These are phyloP conservation scores for Emydomyces testavorans DNA, from an alignment of 2,329 filamentous ascomycete species.

Conservation along the genomic window DNA sequence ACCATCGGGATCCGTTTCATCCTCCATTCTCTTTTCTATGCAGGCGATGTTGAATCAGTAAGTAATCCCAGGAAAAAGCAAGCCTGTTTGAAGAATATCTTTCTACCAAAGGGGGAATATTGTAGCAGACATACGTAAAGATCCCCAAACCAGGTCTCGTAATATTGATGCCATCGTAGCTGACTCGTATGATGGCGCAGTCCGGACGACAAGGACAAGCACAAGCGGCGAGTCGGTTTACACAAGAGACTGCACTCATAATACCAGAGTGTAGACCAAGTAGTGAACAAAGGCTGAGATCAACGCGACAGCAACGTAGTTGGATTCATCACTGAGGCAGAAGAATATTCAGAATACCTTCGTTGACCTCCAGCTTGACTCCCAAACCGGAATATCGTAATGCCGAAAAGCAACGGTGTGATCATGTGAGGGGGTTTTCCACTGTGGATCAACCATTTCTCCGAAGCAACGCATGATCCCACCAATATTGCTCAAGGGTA, in stretches of 20 bases:
- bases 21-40: conserved; percentile 16
- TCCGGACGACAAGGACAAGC: conserved; percentile 19
- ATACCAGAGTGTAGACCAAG: conserved; percentile 16
- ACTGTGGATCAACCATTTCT: too few relatives aligned
- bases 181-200: conserved; percentile 3
- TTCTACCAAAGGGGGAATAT: not conserved
- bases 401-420: too few relatives aligned
- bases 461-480: too few relatives aligned
- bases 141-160: conserved; percentile 26
- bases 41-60: not conserved
- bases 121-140: conserved; percentile 27
- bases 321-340: not conserved
- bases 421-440: too few relatives aligned
- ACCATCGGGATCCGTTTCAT: conserved; percentile 18
- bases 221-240: conserved; percentile 27
- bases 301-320: not conserved
- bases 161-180: conserved; percentile 28
- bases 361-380: too few relatives aligned
- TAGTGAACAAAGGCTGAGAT: not conserved
- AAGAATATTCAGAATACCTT: too few relatives aligned
- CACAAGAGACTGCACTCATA: conserved; percentile 29
- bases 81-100: not conserved
- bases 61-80: not conserved
- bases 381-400: too few relatives aligned
- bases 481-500: too few relatives aligned